These are phyloP conservation scores for Boletellus sp. DNA, from an alignment of 1,284 basidiomycete genomes.

Conservation along the genomic window DNA sequence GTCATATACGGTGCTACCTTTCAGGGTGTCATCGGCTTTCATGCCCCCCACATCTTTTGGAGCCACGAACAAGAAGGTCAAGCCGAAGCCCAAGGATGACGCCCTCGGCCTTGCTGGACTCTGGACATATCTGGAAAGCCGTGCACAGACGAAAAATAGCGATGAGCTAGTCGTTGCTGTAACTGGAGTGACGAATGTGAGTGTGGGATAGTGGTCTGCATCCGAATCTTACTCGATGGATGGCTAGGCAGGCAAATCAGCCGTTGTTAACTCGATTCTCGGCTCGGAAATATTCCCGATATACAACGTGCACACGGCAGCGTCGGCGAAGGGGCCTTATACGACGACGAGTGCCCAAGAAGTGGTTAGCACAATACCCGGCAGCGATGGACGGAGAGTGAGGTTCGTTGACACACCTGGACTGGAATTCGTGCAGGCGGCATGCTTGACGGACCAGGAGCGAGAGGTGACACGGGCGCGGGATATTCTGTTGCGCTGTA, in stretches of 20 bases:
- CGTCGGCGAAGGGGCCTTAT: conserved; percentile 52
- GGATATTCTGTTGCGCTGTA: conserved; percentile 76
- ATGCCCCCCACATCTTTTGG: conserved; percentile 42
- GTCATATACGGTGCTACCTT: conserved; percentile 72
- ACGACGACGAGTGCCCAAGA: conserved; percentile 71
- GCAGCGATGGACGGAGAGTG: conserved; percentile 42
- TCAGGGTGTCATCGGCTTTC: conserved; percentile 75
- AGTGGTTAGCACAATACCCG: conserved; percentile 44
- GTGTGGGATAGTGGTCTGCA: conserved; percentile 23
- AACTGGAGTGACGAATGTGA: conserved; percentile 72
- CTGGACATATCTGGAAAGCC: conserved; percentile 42
- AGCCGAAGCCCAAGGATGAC: conserved; percentile 47
- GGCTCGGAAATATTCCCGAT: conserved; percentile 50
- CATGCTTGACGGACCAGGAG: conserved; percentile 38
- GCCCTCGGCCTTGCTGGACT: conserved; percentile 55
- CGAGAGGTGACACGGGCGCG: conserved; percentile 48
- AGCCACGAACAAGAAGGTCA: conserved; percentile 29
- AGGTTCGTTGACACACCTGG: conserved; percentile 84
- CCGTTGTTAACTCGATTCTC: conserved; percentile 75
- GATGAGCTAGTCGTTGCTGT: conserved; percentile 62
- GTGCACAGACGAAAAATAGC: conserved; percentile 44
- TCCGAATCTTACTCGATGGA: conserved; percentile 9
- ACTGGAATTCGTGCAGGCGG: conserved; percentile 55
- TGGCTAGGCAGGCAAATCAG: conserved; percentile 72
- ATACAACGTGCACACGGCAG: conserved; percentile 58